Evolutionary conservation across 148 eudicot genomes (phyloP).

Genomic region (Agrostemma githago): DNA sequence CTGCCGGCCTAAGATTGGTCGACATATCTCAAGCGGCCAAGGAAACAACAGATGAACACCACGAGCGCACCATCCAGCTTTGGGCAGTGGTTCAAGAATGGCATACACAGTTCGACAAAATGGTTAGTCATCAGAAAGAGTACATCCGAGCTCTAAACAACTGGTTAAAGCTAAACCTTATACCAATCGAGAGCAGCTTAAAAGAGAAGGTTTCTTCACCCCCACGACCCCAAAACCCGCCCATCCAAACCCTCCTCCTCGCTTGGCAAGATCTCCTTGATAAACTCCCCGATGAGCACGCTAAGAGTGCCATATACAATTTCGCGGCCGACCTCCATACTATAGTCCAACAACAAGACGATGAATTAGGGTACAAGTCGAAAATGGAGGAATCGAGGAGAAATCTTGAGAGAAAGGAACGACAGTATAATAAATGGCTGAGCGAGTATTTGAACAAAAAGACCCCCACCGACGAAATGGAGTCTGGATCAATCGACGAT

Average conservation of each 20-base stretch:
- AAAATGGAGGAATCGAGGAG: slow-evolving; percentile 61
- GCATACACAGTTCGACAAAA: slow-evolving; percentile 55
- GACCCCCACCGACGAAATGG: slow-evolving; percentile 45
- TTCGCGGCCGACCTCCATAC: slow-evolving; percentile 59
- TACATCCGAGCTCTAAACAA: slow-evolving; percentile 61
- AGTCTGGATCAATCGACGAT: slow-evolving; percentile 35
- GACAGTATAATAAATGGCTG: slow-evolving; percentile 68
- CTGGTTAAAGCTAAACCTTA: slow-evolving; percentile 79
- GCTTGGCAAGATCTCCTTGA: slow-evolving; percentile 74
- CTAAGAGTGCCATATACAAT: slow-evolving; percentile 59
- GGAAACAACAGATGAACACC: slow-evolving; percentile 72
- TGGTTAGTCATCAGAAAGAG: slow-evolving; percentile 67
- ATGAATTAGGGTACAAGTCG: slow-evolving; percentile 57
- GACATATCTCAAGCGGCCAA: slow-evolving; percentile 63
- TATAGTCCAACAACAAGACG: slow-evolving; percentile 61
- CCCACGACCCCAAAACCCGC: slow-evolving; percentile 59
- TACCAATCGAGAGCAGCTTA: slow-evolving; percentile 79
- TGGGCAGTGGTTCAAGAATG: slow-evolving; percentile 55
- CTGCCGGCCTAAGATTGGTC: slow-evolving; percentile 33
- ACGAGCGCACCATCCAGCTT: slow-evolving; percentile 61
- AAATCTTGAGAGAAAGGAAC: slow-evolving; percentile 44
- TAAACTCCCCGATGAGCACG: slow-evolving; percentile 76
- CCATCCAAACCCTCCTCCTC: slow-evolving; percentile 58
- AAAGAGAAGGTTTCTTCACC: slow-evolving; percentile 85
- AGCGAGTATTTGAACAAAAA: slow-evolving; percentile 50